These are phyloP conservation scores for Cercospora sp. DNA, from an alignment of 2,329 filamentous ascomycete species.

Conservation along the genomic window DNA sequence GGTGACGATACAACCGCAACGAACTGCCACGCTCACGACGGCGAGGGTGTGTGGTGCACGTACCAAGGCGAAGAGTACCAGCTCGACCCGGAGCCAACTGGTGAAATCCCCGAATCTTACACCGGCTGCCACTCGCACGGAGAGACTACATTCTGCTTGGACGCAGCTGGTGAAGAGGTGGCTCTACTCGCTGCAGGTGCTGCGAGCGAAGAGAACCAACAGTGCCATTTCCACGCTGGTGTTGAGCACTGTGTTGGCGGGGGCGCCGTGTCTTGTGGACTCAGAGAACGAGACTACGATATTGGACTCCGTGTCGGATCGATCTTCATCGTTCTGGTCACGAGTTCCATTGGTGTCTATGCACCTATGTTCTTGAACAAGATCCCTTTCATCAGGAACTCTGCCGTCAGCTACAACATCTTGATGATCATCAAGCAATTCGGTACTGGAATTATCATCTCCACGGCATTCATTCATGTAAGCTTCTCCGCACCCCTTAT, in stretches of 20 bases:
- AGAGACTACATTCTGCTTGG: constrained; percentile 51
- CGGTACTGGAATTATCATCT: constrained; percentile 70
- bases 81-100: constrained; percentile 59
- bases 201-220: constrained; percentile 35
- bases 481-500: constrained; percentile 29
- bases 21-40: constrained; percentile 29
- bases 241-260: constrained; percentile 66
- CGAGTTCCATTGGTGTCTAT: constrained; percentile 69
- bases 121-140: constrained; percentile 67
- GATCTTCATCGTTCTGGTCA: constrained; percentile 69
- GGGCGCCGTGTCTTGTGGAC: constrained; percentile 51
- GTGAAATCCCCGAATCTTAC: constrained; percentile 45
- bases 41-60: constrained; percentile 40
- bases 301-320: constrained; percentile 68
- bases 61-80: constrained; percentile 47
- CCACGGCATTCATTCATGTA: constrained; percentile 70
- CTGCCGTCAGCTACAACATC: constrained; percentile 50
- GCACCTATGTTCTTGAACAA: constrained; percentile 64
- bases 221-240: constrained; percentile 74
- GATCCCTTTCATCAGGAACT: constrained; percentile 50
- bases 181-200: constrained; percentile 14
- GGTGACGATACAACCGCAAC: constrained; percentile 26
- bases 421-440: constrained; percentile 70
- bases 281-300: constrained; percentile 61
- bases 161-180: constrained; percentile 16